phyloP scores from a whole-genome alignment of 768 basidiomycete genomes.

The Tricholoma saponaceum region DNA sequence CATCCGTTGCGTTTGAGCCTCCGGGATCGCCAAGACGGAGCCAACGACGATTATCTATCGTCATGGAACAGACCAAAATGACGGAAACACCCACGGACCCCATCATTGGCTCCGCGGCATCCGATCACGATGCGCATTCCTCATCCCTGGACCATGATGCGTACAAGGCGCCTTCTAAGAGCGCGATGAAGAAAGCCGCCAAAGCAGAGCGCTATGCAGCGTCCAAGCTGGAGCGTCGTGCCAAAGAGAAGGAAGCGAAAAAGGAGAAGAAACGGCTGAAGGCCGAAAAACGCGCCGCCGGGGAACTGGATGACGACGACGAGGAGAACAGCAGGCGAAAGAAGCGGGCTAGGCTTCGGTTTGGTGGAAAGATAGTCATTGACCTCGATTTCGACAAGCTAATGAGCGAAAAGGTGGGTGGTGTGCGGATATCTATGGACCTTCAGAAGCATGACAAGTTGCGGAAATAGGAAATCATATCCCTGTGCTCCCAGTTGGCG shows the following conservation, averaged over 20 bases:
- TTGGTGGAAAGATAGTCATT: conserved; percentile 67
- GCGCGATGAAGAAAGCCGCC: conserved; percentile 71
- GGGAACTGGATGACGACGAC: conserved; percentile 53
- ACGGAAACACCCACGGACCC: conserved; percentile 5
- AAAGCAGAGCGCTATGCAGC: conserved; percentile 64
- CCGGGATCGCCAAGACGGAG: background rate
- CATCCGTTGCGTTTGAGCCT: background rate
- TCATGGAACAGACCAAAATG: background rate
- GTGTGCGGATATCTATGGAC: conserved; percentile 2
- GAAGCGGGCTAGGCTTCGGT: conserved; percentile 40
- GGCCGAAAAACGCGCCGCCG: conserved; percentile 58
- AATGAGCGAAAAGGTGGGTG: conserved; percentile 88
- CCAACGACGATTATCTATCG: background rate
- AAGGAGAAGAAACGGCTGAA: conserved; percentile 66
- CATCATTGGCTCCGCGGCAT: background rate
- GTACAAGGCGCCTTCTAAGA: conserved; percentile 59
- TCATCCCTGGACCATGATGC: conserved; percentile 8
- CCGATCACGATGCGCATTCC: conserved; percentile 6
- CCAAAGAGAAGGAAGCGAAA: conserved; percentile 71
- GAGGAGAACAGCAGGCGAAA: conserved; percentile 30
- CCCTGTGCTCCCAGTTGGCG: conserved; percentile 85
- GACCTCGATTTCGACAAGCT: conserved; percentile 91
- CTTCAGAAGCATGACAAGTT: conserved; percentile 12
- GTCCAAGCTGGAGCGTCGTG: conserved; percentile 68
- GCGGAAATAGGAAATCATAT: conserved; percentile 74